phyloP scores from a whole-genome alignment of 805 yeast species.

The Ogataea philodendri region DNA sequence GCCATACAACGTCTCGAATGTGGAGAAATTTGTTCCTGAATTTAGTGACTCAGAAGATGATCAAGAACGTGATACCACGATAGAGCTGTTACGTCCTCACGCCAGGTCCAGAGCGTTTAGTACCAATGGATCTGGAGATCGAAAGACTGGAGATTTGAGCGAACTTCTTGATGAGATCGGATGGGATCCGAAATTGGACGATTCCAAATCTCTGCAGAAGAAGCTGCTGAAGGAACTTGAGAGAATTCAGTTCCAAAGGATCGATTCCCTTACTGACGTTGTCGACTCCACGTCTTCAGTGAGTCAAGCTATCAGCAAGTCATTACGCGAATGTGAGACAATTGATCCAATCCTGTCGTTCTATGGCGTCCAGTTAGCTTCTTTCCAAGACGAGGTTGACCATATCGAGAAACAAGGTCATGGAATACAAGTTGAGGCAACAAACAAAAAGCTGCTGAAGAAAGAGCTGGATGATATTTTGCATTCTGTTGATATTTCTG shows the following conservation, averaged over 20 bases:
- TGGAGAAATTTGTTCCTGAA: slow-evolving; percentile 6
- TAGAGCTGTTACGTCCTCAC: slow-evolving; percentile 16
- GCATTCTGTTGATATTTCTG: slow-evolving; percentile 66
- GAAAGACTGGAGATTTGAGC: slow-evolving; percentile 40
- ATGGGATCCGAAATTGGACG: slow-evolving; percentile 66
- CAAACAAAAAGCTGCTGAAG: slow-evolving; percentile 75
- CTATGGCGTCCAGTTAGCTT: slow-evolving; percentile 59
- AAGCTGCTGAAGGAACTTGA: slow-evolving; percentile 60
- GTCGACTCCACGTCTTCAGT: slow-evolving; percentile 40
- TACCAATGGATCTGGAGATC: slow-evolving; percentile 24
- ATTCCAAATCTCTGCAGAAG: slow-evolving; percentile 53
- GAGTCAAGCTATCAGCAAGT: slow-evolving; percentile 40
- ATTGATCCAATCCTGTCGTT: slow-evolving; percentile 54
- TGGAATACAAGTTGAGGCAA: slow-evolving; percentile 79
- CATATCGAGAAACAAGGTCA: slow-evolving; percentile 72
- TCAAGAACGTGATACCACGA: slow-evolving; percentile 9
- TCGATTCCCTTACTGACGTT: slow-evolving; percentile 49
- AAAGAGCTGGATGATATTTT: slow-evolving; percentile 67
- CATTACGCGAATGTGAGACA: slow-evolving; percentile 52
- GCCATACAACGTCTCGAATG: neutral
- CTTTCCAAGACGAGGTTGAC: slow-evolving; percentile 65
- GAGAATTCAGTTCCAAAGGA: slow-evolving; percentile 59
- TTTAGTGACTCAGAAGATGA: slow-evolving; percentile 1
- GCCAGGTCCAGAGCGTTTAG: slow-evolving; percentile 34
- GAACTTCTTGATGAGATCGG: slow-evolving; percentile 75